Conservation (phyloP, 805 yeast species). For the Metschnikowia amazonensis region DNA sequence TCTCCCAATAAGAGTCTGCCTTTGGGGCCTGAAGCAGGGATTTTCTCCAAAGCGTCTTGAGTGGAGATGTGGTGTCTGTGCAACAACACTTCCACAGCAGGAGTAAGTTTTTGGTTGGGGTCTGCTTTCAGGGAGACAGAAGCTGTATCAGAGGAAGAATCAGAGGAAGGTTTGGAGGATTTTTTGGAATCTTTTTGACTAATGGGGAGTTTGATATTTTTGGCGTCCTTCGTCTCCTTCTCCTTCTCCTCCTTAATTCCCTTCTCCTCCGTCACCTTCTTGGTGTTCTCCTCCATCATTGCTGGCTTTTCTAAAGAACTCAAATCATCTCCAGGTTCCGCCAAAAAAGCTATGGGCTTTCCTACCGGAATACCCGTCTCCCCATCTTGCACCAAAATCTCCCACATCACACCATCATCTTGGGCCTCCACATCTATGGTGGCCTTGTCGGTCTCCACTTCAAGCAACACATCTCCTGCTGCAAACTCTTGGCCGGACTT, state of each 20-base stretch:
- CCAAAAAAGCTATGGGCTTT: constrained; percentile 81
- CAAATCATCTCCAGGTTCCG: constrained; percentile 85
- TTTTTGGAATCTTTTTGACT: too few relatives aligned
- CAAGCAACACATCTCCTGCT: constrained; percentile 80
- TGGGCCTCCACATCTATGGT: constrained; percentile 81
- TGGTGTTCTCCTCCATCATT: constrained; percentile 17
- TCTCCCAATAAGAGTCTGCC: constrained; percentile 91
- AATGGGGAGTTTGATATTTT: too few relatives aligned
- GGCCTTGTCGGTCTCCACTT: constrained; percentile 85
- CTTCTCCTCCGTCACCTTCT: constrained; percentile 14
- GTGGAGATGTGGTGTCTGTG: constrained; percentile 57
- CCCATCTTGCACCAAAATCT: constrained; percentile 70
- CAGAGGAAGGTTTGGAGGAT: background rate
- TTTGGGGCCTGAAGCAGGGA: constrained; percentile 82
- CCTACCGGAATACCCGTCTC: constrained; percentile 79
- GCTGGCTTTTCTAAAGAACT: constrained; percentile 57
- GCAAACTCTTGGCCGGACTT: constrained; percentile 63
- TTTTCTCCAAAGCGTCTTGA: constrained; percentile 67
- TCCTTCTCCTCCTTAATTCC: constrained; percentile 13
- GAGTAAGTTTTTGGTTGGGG: constrained; percentile 63
- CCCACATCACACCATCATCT: constrained; percentile 88
- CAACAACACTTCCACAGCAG: constrained; percentile 71
- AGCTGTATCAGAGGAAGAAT: too few relatives aligned
- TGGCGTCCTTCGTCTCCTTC: background rate
- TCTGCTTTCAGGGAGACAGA: constrained; percentile 53